Evolutionary conservation across 305 asterid species (phyloP).

Genomic region (Solanum hybrid): DNA sequence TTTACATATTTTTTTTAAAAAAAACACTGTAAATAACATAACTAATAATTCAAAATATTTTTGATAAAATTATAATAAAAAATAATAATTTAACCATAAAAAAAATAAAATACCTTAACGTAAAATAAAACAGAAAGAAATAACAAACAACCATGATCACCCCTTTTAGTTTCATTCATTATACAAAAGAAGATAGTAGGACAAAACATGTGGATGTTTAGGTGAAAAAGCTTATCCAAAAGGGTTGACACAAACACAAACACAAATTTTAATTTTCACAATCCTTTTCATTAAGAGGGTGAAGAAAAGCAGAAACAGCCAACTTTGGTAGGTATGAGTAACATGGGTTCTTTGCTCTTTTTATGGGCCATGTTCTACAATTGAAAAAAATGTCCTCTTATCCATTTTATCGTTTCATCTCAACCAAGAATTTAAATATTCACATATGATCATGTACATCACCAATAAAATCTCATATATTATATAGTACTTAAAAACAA

Average conservation of each 20-base stretch:
- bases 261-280: background rate
- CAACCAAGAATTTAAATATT: background rate
- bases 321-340: conserved; percentile 7
- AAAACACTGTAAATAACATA: no score
- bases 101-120: no score
- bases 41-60: no score
- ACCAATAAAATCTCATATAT: background rate
- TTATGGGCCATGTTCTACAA: background rate
- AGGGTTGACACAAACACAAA: background rate
- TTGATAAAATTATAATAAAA: no score
- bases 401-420: background rate
- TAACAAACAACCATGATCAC: background rate
- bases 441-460: background rate
- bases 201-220: background rate
- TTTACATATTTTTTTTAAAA: no score
- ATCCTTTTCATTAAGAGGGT: background rate
- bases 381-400: background rate
- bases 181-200: background rate
- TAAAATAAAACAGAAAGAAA: background rate
- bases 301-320: background rate
- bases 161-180: background rate
- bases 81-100: no score
- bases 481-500: background rate
- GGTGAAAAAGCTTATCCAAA: conserved; percentile 10
- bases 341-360: background rate